phyloP scores from a whole-genome alignment of 176 grass and related monocot species.

The Triticum dicoccoides region DNA sequence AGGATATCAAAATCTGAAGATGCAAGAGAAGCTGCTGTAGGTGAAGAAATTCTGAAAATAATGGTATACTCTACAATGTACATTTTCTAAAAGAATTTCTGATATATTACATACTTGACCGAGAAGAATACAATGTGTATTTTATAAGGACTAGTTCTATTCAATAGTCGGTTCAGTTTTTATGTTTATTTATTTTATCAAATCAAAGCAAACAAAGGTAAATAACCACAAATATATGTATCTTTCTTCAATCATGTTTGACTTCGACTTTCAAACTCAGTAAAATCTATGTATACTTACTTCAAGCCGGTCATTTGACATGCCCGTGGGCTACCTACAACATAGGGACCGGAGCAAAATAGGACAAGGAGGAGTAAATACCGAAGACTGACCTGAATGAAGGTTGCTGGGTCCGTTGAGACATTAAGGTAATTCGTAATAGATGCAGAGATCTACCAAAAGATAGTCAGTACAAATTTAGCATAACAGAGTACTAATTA shows the following conservation, averaged over 20 bases:
- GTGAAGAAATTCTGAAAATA: not conserved
- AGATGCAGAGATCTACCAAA: conserved; percentile 28
- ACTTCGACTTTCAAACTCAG: not conserved
- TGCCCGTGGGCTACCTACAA: not conserved
- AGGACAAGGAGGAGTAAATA: not conserved
- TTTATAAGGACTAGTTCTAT: not conserved
- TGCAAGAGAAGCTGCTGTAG: not conserved
- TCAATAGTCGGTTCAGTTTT: not conserved
- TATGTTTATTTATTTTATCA: not conserved
- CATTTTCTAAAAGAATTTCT: no score
- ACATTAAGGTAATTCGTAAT: conserved; percentile 57
- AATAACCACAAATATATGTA: not conserved
- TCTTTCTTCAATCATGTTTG: not conserved
- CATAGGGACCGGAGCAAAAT: not conserved
- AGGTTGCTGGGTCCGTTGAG: conserved; percentile 66
- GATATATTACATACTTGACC: not conserved
- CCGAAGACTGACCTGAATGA: conserved; percentile 50
- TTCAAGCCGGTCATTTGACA: not conserved
- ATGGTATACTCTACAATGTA: not conserved
- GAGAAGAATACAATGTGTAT: not conserved
- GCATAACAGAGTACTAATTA: not conserved
- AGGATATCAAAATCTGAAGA: not conserved
- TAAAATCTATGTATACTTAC: no score
- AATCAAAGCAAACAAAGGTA: not conserved
- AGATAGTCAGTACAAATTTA: not conserved